Evolutionary conservation across 2,329 filamentous ascomycete genomes (phyloP).

Genomic region (Chaetomium sp.): DNA sequence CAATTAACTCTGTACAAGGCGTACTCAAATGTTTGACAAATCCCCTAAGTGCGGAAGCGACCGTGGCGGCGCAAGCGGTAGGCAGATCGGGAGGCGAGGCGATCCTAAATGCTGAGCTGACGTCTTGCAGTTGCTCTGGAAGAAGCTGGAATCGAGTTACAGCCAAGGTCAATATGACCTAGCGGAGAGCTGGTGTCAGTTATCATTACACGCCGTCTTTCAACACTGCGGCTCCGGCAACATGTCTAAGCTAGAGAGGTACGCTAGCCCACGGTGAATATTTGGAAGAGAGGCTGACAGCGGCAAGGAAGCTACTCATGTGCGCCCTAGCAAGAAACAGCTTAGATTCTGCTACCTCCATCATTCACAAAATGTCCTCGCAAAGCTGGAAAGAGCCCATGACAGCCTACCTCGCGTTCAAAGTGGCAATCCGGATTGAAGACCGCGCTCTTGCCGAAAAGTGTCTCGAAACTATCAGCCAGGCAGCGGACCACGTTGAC

Average conservation of each 20-base stretch:
- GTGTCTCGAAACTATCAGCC: conserved; percentile 64
- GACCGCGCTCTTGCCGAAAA: conserved; percentile 62
- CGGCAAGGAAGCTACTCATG: conserved; percentile 68
- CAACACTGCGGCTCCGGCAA: conserved; percentile 66
- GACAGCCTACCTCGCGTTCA: conserved; percentile 76
- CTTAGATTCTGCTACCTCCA: conserved; percentile 53
- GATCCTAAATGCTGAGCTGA: conserved; percentile 15
- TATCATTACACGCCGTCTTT: conserved; percentile 70
- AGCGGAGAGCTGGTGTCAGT: conserved; percentile 70
- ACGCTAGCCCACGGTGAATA: conserved; percentile 7
- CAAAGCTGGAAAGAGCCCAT: conserved; percentile 60
- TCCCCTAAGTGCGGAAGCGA: conserved; percentile 60
- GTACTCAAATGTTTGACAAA: conserved; percentile 50
- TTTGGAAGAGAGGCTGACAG: conserved; percentile 29
- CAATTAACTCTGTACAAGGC: conserved; percentile 34
- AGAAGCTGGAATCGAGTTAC: conserved; percentile 65
- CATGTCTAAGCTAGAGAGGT: conserved; percentile 69
- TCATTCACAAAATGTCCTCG: conserved; percentile 62
- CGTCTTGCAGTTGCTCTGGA: conserved; percentile 73
- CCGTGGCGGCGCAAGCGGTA: conserved; percentile 69
- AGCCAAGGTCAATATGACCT: conserved; percentile 53
- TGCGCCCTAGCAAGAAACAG: conserved; percentile 66
- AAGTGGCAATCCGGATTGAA: conserved; percentile 62
- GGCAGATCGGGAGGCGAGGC: conserved; percentile 37
- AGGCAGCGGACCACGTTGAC: conserved; percentile 56